phyloP scores from a whole-genome alignment of 306 rosid species.

The Pyrus communis region DNA sequence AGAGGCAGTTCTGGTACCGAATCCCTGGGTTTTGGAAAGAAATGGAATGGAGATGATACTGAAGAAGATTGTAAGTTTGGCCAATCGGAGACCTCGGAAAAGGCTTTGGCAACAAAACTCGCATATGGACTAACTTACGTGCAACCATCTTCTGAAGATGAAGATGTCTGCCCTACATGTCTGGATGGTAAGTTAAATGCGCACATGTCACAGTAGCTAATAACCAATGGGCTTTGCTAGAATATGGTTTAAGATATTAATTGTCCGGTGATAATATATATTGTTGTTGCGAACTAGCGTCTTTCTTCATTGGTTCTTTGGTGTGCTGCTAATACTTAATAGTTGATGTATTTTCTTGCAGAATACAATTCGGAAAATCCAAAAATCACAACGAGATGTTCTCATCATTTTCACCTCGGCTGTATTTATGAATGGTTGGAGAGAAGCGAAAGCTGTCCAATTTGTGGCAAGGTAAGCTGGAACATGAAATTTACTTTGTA shows the following conservation, averaged over 20 bases:
- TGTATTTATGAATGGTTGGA: conserved; percentile 41
- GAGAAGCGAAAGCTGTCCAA: conserved; percentile 38
- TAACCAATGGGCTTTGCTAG: background rate
- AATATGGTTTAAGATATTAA: background rate
- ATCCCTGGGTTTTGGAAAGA: conserved; percentile 22
- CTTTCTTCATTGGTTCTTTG: background rate
- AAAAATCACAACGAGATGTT: conserved; percentile 27
- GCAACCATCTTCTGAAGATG: conserved; percentile 26
- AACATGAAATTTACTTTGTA: background rate
- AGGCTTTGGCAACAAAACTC: conserved; percentile 23
- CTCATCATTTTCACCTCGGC: conserved; percentile 38
- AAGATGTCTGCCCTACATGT: conserved; percentile 39
- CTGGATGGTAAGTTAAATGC: conserved; percentile 27
- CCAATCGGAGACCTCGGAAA: conserved; percentile 21
- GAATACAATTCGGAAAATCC: conserved; percentile 35
- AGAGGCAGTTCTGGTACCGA: conserved; percentile 24
- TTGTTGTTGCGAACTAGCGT: background rate
- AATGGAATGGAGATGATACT: conserved; percentile 21
- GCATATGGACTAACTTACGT: conserved; percentile 9
- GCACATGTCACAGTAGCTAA: background rate
- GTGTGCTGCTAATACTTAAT: background rate
- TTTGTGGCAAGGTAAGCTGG: conserved; percentile 30
- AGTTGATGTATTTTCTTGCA: conserved; percentile 2
- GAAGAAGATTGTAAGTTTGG: conserved; percentile 23
- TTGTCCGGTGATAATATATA: background rate